Evolutionary conservation across 2,329 filamentous ascomycete genomes (phyloP).

Genomic region (Calcarisporium arbuscula): DNA sequence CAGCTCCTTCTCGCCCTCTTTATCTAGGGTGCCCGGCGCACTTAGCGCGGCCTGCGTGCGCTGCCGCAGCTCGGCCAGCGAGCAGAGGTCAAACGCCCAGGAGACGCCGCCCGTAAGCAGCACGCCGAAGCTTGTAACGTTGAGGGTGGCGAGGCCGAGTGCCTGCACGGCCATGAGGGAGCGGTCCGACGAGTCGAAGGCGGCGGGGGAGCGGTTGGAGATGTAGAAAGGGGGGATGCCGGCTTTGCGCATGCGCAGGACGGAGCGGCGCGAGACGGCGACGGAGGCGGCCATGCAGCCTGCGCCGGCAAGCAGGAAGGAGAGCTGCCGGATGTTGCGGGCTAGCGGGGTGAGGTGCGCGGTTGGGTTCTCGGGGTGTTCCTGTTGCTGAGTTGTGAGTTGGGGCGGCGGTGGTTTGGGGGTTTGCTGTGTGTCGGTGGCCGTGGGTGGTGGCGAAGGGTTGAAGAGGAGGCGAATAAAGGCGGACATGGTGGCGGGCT

Average conservation of each 20-base stretch:
- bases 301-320: slow-evolving; percentile 68
- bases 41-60: slow-evolving; percentile 37
- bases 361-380: slow-evolving; percentile 15
- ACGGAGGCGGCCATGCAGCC: slow-evolving; percentile 69
- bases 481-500: too few species aligned
- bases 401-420: slow-evolving; percentile 4
- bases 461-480: too few species aligned
- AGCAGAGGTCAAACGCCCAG: slow-evolving; percentile 72
- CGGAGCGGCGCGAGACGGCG: slow-evolving; percentile 63
- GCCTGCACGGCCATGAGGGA: slow-evolving; percentile 71
- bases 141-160: slow-evolving; percentile 79
- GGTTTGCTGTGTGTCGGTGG: too few species aligned
- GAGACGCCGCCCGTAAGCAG: slow-evolving; percentile 67
- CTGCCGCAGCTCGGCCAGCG: slow-evolving; percentile 55
- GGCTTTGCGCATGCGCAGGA: slow-evolving; percentile 55
- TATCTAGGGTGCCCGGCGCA: slow-evolving; percentile 26
- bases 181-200: slow-evolving; percentile 23
- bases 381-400: slow-evolving; percentile 10
- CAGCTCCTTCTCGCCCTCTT: slow-evolving; percentile 53
- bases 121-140: slow-evolving; percentile 70
- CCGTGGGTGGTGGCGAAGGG: too few species aligned
- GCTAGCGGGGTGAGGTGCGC: slow-evolving; percentile 35
- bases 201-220: slow-evolving; percentile 35
- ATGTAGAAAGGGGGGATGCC: slow-evolving; percentile 67
- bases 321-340: slow-evolving; percentile 51